phyloP scores from a whole-genome alignment of 2,329 filamentous ascomycete genomes.

The Chrysoporthe cubensis region DNA sequence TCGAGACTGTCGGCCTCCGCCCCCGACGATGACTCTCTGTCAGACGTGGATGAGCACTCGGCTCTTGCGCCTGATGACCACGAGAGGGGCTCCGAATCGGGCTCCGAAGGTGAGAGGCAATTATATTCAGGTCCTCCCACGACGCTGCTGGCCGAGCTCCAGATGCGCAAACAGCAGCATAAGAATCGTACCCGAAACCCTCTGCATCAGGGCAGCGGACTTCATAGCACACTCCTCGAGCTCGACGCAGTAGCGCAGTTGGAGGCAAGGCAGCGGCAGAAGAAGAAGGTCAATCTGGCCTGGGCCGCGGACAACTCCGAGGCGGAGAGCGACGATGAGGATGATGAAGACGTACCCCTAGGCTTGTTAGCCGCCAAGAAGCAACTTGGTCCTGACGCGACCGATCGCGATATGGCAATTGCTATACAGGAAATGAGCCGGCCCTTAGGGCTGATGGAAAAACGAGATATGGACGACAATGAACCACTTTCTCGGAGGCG shows the following conservation, averaged over 20 bases:
- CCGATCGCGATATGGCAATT: conserved; percentile 46
- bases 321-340: conserved; percentile 53
- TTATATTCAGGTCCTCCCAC: conserved; percentile 75
- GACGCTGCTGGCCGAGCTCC: conserved; percentile 88
- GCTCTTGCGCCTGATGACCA: conserved; percentile 37
- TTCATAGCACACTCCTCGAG: conserved; percentile 88
- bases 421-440: conserved; percentile 61
- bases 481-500: conserved; percentile 82
- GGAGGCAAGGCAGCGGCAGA: conserved; percentile 74
- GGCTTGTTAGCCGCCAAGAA: conserved; percentile 75
- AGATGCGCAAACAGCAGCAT: conserved; percentile 87
- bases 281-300: conserved; percentile 80
- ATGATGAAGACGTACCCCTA: conserved; percentile 89
- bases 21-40: conserved; percentile 27
- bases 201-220: conserved; percentile 70
- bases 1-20: conserved; percentile 28
- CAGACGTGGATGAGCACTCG: conserved; percentile 29
- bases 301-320: conserved; percentile 63
- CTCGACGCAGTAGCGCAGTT: conserved; percentile 89
- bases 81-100: conserved; percentile 33
- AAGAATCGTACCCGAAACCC: conserved; percentile 74
- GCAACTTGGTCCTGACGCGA: conserved; percentile 46
- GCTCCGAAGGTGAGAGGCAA: conserved; percentile 52
- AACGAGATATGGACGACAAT: conserved; percentile 85
- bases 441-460: conserved; percentile 77